phyloP scores from a whole-genome alignment of 2,329 filamentous ascomycete species.

The Fusarium tanahbumbuense region DNA sequence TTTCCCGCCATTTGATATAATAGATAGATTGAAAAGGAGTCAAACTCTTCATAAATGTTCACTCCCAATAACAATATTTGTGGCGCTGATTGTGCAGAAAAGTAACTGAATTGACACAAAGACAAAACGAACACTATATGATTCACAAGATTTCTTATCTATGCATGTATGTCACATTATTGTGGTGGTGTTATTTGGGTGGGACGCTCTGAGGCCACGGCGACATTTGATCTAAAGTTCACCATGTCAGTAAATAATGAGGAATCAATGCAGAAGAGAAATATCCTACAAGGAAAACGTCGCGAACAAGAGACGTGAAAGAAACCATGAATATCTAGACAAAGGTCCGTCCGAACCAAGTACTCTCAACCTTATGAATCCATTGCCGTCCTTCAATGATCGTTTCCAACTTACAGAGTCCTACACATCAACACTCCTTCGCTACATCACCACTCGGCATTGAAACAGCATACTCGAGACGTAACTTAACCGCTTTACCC shows the following conservation, averaged over 20 bases:
- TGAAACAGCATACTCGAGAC: conserved; percentile 70
- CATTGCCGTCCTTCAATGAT: not conserved
- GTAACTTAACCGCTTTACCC: conserved; percentile 66
- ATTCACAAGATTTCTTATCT: no score
- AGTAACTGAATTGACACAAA: no score
- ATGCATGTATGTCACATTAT: no score
- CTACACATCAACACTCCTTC: conserved; percentile 37
- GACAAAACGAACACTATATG: not conserved
- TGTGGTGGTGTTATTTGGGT: no score
- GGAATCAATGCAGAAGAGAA: no score
- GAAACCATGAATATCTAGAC: not conserved
- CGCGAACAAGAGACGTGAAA: not conserved
- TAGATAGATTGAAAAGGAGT: not conserved
- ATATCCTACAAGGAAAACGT: no score
- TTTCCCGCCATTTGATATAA: not conserved
- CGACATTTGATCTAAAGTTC: no score
- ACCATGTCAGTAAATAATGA: not conserved
- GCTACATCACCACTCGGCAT: conserved; percentile 62
- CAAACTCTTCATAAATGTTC: not conserved
- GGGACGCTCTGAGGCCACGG: no score
- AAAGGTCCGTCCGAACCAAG: not conserved
- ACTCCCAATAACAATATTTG: not conserved
- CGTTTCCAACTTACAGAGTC: not conserved
- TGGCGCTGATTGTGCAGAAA: not conserved
- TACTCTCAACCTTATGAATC: not conserved